A percentile compares a stretch with the other conserved stretches of the same genome.
phyloP scores from a whole-genome alignment of 2,329 filamentous ascomycete genomes.

The Sporothrix brunneoviolacea region DNA sequence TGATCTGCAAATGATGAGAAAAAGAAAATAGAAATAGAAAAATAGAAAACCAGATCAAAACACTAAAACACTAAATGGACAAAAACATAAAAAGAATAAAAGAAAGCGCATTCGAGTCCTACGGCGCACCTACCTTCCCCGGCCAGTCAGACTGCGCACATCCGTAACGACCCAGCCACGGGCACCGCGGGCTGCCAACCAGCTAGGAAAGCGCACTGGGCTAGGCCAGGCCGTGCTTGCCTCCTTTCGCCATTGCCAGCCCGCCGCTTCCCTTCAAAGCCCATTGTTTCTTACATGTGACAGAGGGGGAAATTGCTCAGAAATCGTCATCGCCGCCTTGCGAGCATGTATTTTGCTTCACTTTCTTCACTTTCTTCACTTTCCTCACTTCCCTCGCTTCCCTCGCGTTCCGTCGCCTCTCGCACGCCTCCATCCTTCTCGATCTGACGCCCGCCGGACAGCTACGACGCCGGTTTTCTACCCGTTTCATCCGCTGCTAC shows the following conservation, averaged over 20 bases:
- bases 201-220: neutral
- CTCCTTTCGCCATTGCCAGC: neutral
- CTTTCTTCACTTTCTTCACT: neutral
- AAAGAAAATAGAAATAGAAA: neutral
- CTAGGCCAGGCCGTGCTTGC: neutral
- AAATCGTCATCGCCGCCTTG: slow-evolving; percentile 9
- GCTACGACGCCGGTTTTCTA: neutral
- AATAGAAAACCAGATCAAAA: neutral
- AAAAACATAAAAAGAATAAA: neutral
- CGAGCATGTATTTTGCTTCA: too few species aligned
- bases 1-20: too few species aligned
- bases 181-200: too few species aligned
- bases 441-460: neutral
- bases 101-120: neutral
- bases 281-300: slow-evolving; percentile 14
- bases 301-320: slow-evolving; percentile 5
- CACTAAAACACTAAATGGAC: neutral
- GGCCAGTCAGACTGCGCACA: neutral
- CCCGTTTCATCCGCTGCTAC: neutral
- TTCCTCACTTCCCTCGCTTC: neutral
- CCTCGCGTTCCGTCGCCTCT: too few species aligned
- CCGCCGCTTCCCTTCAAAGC: neutral
- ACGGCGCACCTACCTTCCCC: neutral
- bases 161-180: neutral
- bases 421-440: neutral